Evolutionary conservation across 148 eudicot species (phyloP).

Genomic region (Gaultheria prostrata): DNA sequence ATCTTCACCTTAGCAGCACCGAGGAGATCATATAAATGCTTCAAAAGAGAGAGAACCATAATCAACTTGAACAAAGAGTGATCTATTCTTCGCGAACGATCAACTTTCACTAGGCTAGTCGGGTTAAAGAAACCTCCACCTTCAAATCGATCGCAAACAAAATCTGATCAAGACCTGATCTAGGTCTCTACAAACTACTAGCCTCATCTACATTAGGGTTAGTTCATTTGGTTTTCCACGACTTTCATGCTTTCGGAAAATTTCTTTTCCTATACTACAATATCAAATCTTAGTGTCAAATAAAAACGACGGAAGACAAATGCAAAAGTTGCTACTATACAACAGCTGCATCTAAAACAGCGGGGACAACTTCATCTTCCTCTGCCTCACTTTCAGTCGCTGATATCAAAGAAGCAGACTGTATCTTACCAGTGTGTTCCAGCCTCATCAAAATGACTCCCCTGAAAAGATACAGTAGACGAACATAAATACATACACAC

Average conservation of each 20-base stretch:
- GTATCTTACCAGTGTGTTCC: slow-evolving; percentile 82
- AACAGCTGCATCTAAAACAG: slow-evolving; percentile 11
- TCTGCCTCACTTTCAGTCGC: slow-evolving; percentile 52
- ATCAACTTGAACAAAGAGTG: not conserved
- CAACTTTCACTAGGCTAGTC: not conserved
- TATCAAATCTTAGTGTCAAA: not conserved
- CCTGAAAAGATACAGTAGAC: slow-evolving; percentile 29
- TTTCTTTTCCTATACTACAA: not conserved
- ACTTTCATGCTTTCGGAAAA: not conserved
- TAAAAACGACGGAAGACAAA: not conserved
- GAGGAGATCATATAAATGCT: not conserved
- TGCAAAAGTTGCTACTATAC: not conserved
- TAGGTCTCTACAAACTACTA: not conserved
- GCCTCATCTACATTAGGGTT: not conserved
- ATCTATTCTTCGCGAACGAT: not conserved
- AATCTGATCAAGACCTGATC: too few species aligned
- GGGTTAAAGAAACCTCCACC: not conserved
- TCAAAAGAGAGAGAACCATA: not conserved
- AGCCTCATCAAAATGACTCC: slow-evolving; percentile 96
- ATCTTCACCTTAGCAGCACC: not conserved
- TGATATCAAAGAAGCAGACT: slow-evolving; percentile 82
- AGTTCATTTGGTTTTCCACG: not conserved
- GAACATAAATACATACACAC: not conserved
- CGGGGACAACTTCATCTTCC: slow-evolving; percentile 36
- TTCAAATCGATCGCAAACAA: not conserved